Percentiles rank a stretch among this genome's conserved stretches.
These are phyloP conservation scores for Hypsizygus ulmarius DNA, from an alignment of 1,284 basidiomycete genomes.

Conservation along the genomic window DNA sequence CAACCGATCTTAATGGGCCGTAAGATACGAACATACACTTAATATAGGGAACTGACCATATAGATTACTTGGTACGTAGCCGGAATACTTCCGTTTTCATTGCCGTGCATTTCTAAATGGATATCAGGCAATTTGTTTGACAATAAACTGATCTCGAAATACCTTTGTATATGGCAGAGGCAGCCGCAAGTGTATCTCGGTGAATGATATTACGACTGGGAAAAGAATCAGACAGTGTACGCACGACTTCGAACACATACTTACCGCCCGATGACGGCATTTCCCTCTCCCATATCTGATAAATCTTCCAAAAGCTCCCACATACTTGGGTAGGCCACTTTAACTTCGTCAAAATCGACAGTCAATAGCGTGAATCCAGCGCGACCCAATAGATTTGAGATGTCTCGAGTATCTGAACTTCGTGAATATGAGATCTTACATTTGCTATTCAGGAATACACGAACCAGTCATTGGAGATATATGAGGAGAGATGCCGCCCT, in stretches of 20 bases:
- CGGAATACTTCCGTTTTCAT: conserved; percentile 80
- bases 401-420: conserved; percentile 78
- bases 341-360: conserved; percentile 93
- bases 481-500: conserved; percentile 94
- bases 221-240: conserved; percentile 1
- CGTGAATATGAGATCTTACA: background rate
- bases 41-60: conserved; percentile 56
- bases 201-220: conserved; percentile 66
- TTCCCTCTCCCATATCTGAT: conserved; percentile 94
- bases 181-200: conserved; percentile 88
- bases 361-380: conserved; percentile 95
- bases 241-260: background rate
- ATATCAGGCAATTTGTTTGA: background rate
- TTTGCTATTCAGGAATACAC: conserved; percentile 20
- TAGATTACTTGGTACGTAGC: conserved; percentile 97
- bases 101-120: conserved; percentile 77
- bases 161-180: conserved; percentile 94
- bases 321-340: conserved; percentile 90
- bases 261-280: conserved; percentile 83
- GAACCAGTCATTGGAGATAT: conserved; percentile 96
- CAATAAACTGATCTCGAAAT: background rate
- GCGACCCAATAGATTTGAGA: conserved; percentile 87
- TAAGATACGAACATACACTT: conserved; percentile 10
- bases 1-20: conserved; percentile 82
- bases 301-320: conserved; percentile 96